These are phyloP conservation scores for Hyaloperonospora brassicae DNA, from an alignment of 352 stramenopile species.

Conservation along the genomic window DNA sequence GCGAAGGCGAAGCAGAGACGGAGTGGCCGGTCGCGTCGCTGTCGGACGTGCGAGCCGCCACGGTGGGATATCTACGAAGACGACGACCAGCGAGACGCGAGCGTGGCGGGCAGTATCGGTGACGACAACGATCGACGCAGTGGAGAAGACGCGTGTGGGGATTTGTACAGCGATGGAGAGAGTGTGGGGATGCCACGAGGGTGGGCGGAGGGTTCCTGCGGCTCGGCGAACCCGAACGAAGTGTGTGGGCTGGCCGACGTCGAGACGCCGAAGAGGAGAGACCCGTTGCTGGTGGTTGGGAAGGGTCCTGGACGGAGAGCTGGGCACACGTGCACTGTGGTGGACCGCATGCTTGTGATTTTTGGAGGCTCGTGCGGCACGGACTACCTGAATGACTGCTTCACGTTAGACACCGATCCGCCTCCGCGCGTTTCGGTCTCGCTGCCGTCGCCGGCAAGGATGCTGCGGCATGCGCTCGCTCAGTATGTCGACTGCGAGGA, in stretches of 20 bases:
- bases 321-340: slow-evolving; percentile 91
- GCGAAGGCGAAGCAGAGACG: slow-evolving; percentile 20
- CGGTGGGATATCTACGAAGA: slow-evolving; percentile 39
- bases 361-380: slow-evolving; percentile 90
- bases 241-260: slow-evolving; percentile 32
- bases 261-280: slow-evolving; percentile 20
- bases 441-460: slow-evolving; percentile 51
- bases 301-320: slow-evolving; percentile 82
- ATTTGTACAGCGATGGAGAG: slow-evolving; percentile 18
- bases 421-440: slow-evolving; percentile 77
- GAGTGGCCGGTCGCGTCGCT: slow-evolving; percentile 12
- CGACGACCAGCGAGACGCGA: slow-evolving; percentile 31
- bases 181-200: slow-evolving; percentile 24
- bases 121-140: slow-evolving; percentile 30
- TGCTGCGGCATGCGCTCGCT: slow-evolving; percentile 66
- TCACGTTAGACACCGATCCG: slow-evolving; percentile 91
- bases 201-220: slow-evolving; percentile 21
- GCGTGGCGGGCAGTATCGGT: slow-evolving; percentile 23
- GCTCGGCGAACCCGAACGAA: slow-evolving; percentile 59
- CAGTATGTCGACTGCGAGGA: slow-evolving; percentile 90
- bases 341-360: slow-evolving; percentile 89
- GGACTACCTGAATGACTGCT: slow-evolving; percentile 93
- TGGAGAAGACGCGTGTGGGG: neutral
- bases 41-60: slow-evolving; percentile 12
- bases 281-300: slow-evolving; percentile 83